phyloP scores from a whole-genome alignment of 441 rosid genomes.

The Mallotus repandus region DNA sequence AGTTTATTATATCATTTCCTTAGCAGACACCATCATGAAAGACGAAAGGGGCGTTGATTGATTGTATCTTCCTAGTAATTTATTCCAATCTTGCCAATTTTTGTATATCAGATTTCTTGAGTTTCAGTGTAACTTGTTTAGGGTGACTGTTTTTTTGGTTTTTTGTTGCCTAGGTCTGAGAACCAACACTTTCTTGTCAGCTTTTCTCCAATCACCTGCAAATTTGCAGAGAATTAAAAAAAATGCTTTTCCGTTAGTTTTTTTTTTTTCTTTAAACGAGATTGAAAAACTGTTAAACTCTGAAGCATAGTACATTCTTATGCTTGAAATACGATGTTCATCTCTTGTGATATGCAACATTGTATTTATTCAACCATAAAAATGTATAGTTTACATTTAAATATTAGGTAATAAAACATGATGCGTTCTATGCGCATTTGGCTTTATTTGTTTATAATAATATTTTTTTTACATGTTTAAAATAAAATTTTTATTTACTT shows the following conservation, averaged over 20 bases:
- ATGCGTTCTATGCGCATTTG: too few species aligned
- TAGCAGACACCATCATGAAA: constrained; percentile 38
- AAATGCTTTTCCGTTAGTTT: not conserved
- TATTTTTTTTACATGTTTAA: too few species aligned
- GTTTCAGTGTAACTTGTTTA: not conserved
- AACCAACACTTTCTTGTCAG: not conserved
- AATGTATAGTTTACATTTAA: too few species aligned
- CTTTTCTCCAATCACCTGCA: not conserved
- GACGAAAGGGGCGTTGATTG: constrained; percentile 26
- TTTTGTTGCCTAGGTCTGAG: not conserved
- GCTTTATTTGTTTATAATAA: too few species aligned
- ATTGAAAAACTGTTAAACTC: not conserved
- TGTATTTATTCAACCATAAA: too few species aligned
- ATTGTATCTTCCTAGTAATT: not conserved
- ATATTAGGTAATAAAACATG: too few species aligned
- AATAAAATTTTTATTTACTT: too few species aligned
- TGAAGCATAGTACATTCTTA: too few species aligned
- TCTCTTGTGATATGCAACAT: too few species aligned
- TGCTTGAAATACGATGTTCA: too few species aligned
- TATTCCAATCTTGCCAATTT: constrained; percentile 20
- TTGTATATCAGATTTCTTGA: constrained; percentile 12
- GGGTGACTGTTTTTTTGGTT: not conserved
- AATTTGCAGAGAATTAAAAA: not conserved
- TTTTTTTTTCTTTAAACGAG: too few species aligned
- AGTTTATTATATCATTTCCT: constrained; percentile 52